Conservation (phyloP, 805 yeast species). For the Torulaspora franciscae region DNA sequence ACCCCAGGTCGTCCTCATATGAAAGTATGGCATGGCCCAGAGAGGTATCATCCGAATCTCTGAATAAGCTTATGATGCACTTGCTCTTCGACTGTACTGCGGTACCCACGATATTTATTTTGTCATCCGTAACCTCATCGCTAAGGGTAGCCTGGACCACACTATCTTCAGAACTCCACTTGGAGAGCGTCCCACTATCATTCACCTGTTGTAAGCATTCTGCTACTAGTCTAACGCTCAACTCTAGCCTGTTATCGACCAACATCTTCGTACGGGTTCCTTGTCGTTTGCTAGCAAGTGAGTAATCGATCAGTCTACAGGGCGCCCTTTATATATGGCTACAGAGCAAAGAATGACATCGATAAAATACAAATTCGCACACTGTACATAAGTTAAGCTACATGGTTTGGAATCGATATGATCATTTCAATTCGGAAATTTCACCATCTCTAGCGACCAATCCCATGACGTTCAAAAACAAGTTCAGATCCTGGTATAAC, state of each 20-base stretch:
- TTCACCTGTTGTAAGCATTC: slow-evolving; percentile 5
- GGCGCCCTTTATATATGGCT: neutral
- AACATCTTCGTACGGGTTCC: neutral
- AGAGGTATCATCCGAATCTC: slow-evolving; percentile 9
- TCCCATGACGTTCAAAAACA: slow-evolving; percentile 95
- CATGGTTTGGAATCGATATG: neutral
- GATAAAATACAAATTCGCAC: neutral
- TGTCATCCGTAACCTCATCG: neutral
- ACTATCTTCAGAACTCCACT: slow-evolving; percentile 2
- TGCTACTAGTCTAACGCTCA: slow-evolving; percentile 9
- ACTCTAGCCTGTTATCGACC: slow-evolving; percentile 6
- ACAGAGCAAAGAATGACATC: neutral
- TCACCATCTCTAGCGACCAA: slow-evolving; percentile 86
- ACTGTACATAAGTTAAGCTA: slow-evolving; percentile 8
- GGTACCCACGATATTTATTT: slow-evolving; percentile 10
- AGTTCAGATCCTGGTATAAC: slow-evolving; percentile 73
- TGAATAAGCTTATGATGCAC: slow-evolving; percentile 19
- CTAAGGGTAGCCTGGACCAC: slow-evolving; percentile 7
- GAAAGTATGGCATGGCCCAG: slow-evolving; percentile 18
- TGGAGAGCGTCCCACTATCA: neutral
- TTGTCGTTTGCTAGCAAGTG: neutral
- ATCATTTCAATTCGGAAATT: slow-evolving; percentile 63
- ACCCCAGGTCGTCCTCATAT: slow-evolving; percentile 13
- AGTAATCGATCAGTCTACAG: neutral
- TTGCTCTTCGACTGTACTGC: slow-evolving; percentile 10